A percentile compares a stretch with the other conserved stretches of the same genome.
Evolutionary conservation across 306 rosid species (phyloP).

Genomic region (Trifolium fragiferum): DNA sequence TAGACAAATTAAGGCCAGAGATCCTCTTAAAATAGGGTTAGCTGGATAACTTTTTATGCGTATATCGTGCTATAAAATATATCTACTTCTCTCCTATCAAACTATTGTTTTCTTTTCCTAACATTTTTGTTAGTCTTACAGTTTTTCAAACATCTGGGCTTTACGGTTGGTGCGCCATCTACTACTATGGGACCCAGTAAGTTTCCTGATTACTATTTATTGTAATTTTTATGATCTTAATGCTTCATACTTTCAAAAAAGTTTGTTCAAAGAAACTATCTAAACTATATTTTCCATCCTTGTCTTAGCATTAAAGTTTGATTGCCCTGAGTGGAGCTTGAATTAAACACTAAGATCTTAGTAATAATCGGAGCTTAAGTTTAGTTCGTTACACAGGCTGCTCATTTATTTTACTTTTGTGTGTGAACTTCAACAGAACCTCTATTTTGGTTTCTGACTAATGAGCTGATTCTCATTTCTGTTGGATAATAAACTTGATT

Average conservation of each 20-base stretch:
- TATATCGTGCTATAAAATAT: slow-evolving; percentile 15
- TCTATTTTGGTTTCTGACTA: slow-evolving; percentile 4
- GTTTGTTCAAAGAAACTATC: slow-evolving; percentile 12
- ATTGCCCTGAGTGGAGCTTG: slow-evolving; percentile 5
- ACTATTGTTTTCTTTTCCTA: slow-evolving; percentile 36
- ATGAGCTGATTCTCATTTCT: neutral
- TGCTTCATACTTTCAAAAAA: slow-evolving; percentile 9
- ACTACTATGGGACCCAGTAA: slow-evolving; percentile 86
- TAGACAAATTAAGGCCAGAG: slow-evolving; percentile 76
- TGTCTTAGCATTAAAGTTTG: slow-evolving; percentile 13
- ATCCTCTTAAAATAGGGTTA: slow-evolving; percentile 92
- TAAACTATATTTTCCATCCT: slow-evolving; percentile 12
- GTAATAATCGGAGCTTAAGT: neutral
- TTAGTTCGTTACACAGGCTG: too few relatives aligned
- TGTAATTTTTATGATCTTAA: slow-evolving; percentile 13
- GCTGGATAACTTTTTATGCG: slow-evolving; percentile 40
- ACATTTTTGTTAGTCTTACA: slow-evolving; percentile 45
- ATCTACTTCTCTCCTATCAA: slow-evolving; percentile 4
- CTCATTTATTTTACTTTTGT: too few relatives aligned
- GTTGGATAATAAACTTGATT: too few relatives aligned
- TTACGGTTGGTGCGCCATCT: slow-evolving; percentile 83
- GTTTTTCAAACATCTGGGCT: slow-evolving; percentile 85
- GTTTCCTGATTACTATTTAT: slow-evolving; percentile 45
- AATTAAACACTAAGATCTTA: neutral
- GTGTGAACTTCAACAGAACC: neutral